These are phyloP conservation scores for Candida endomychidarum DNA, from an alignment of 805 yeast species.

Conservation along the genomic window DNA sequence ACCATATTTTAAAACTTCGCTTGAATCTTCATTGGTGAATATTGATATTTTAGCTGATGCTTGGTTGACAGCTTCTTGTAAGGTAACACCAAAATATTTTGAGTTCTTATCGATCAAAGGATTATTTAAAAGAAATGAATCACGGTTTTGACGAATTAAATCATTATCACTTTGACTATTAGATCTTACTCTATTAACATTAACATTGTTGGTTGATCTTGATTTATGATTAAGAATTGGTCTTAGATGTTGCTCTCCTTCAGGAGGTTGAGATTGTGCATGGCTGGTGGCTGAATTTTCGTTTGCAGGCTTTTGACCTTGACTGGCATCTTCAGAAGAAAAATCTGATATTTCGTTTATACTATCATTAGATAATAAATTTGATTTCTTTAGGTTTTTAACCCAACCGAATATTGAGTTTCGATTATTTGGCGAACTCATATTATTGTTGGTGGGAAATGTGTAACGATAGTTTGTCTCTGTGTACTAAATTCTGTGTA, in stretches of 20 bases:
- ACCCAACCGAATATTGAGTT: slow-evolving; percentile 46
- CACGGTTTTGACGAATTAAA: slow-evolving; percentile 46
- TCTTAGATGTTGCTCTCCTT: slow-evolving; percentile 30
- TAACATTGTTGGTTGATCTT: slow-evolving; percentile 48
- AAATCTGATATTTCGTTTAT: slow-evolving; percentile 32
- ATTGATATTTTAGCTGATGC: slow-evolving; percentile 79
- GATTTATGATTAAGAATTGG: slow-evolving; percentile 53
- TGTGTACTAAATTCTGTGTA: neutral
- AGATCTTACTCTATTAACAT: slow-evolving; percentile 39
- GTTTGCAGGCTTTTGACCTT: neutral
- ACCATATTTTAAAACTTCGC: slow-evolving; percentile 76
- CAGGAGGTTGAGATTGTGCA: neutral
- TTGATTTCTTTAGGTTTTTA: slow-evolving; percentile 40
- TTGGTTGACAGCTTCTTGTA: slow-evolving; percentile 64
- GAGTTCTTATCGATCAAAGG: slow-evolving; percentile 45
- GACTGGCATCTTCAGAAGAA: slow-evolving; percentile 12
- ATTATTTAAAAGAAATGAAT: slow-evolving; percentile 47
- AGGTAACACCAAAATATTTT: slow-evolving; percentile 76
- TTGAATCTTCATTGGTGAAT: slow-evolving; percentile 50
- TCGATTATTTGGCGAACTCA: slow-evolving; percentile 35
- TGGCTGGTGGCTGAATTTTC: too few relatives aligned
- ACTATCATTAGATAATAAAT: slow-evolving; percentile 36
- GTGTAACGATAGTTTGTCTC: too few relatives aligned
- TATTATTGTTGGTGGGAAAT: slow-evolving; percentile 11
- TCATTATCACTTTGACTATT: slow-evolving; percentile 23